Base-by-base conservation (phyloP, 2,329 filamentous ascomycete genomes). In the Ophiostoma ulmi region DNA sequence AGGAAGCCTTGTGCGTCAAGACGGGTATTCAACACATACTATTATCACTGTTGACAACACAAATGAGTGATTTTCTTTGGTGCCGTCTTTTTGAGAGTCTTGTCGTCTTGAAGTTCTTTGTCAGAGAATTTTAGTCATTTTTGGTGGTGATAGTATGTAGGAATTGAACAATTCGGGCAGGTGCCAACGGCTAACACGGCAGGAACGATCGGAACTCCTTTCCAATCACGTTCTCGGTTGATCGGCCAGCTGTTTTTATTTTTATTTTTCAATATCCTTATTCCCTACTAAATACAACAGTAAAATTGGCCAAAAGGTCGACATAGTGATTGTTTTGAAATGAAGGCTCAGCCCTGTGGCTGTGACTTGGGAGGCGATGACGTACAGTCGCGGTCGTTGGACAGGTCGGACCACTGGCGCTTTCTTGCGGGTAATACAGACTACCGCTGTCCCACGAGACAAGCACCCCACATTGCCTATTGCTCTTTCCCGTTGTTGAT, bases 321-420 rank as follows among this genome's bases (percentile, higher is more conserved):
- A 36, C 14, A 63, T 35, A 20, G 17, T 20, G 17, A 20, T 7
- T 61, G 6, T 1, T 20, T 13, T 14, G 26, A 70, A 36, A 69
- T 22, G 22, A 66, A 11, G 38, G 58, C 71, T 72, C 69, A 72
- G 67, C 69, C 68, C 71, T 68, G 71, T 72, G 71, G 71, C 71
- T 72, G 69, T 70, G 71, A 39, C 63, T 26, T 55, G 31, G 35
- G 44, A n/a, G 31, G 52, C 44, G 71, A 72, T 72, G 71, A 72
- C 71, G 71, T 72, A 70, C 65, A 17, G n/a, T n/a, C 36, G 31
- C 64, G 38, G 14, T 39, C 38, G 64, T 41, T 38, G 61, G 31
- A 14, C 22, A 63, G 58, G 52, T 26, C 52, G 22, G 52, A 14
- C n/a, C 52, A 63, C 13, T 7, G 26, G 26, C 58, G 26, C 20